Conservation (phyloP, 352 stramenopile species). For the Pythium aphanidermatum region DNA sequence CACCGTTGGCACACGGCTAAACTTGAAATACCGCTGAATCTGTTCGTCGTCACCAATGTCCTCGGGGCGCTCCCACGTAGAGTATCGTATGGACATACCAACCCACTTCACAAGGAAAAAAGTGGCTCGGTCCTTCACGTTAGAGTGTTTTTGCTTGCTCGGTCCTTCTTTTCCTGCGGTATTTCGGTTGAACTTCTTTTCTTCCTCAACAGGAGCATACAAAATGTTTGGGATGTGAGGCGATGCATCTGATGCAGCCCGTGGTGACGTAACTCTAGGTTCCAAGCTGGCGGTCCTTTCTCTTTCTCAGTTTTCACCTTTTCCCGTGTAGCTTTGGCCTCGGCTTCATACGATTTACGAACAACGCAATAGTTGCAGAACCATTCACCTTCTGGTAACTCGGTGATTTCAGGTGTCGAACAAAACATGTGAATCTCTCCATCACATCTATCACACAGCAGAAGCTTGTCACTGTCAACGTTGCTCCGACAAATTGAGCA, state of each 20-base stretch:
- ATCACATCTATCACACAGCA: slow-evolving; percentile 85
- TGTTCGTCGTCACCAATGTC: slow-evolving; percentile 87
- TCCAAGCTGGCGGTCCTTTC: no score
- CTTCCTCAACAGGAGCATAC: slow-evolving; percentile 31
- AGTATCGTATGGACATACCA: slow-evolving; percentile 77
- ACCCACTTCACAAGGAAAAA: slow-evolving; percentile 89
- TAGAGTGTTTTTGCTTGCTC: slow-evolving; percentile 10
- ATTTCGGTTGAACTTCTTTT: slow-evolving; percentile 76
- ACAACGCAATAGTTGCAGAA: slow-evolving; percentile 69
- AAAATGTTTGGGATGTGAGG: slow-evolving; percentile 45
- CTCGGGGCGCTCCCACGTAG: slow-evolving; percentile 83
- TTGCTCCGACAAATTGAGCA: slow-evolving; percentile 76
- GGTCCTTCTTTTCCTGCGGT: slow-evolving; percentile 17
- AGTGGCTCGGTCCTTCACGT: slow-evolving; percentile 40
- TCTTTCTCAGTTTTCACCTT: neutral
- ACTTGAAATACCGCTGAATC: slow-evolving; percentile 88
- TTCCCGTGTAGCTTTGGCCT: slow-evolving; percentile 8
- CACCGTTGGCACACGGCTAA: slow-evolving; percentile 70
- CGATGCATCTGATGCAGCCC: neutral
- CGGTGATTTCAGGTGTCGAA: slow-evolving; percentile 56
- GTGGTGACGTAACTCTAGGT: neutral
- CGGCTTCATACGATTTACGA: slow-evolving; percentile 42
- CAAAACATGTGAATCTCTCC: slow-evolving; percentile 86
- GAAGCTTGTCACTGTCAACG: slow-evolving; percentile 64
- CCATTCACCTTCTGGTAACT: slow-evolving; percentile 76